Evolutionary conservation across 208 protist genomes (phyloP).

Genomic region (Trypanosoma boissoni): DNA sequence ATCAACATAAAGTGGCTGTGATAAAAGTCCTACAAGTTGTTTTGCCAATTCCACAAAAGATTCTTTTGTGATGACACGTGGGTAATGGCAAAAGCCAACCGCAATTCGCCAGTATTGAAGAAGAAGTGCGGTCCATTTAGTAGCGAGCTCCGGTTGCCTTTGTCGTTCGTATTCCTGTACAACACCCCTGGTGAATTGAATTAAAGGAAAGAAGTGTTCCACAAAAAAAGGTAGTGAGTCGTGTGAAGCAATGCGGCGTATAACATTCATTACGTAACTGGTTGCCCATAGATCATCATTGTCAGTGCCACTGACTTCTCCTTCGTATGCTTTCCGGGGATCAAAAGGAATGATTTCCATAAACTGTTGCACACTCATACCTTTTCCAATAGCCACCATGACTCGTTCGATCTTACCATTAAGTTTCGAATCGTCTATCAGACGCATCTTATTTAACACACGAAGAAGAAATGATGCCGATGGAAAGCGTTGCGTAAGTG

Average conservation of each 20-base stretch:
- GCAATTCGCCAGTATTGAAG: slow-evolving; percentile 77
- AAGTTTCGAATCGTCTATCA: slow-evolving; percentile 70
- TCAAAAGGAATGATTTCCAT: slow-evolving; percentile 72
- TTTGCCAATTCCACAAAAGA: slow-evolving; percentile 79
- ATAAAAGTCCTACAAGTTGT: slow-evolving; percentile 74
- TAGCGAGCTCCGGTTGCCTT: slow-evolving; percentile 40
- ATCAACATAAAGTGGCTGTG: slow-evolving; percentile 53
- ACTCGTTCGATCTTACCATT: slow-evolving; percentile 75
- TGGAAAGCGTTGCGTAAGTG: slow-evolving; percentile 63
- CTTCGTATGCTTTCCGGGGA: slow-evolving; percentile 47
- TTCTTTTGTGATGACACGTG: slow-evolving; percentile 56
- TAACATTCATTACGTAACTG: slow-evolving; percentile 77
- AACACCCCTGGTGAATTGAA: slow-evolving; percentile 61
- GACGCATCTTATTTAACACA: slow-evolving; percentile 84
- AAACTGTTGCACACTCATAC: slow-evolving; percentile 79
- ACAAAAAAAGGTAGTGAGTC: slow-evolving; percentile 82
- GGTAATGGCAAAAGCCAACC: slow-evolving; percentile 82
- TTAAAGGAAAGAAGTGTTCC: slow-evolving; percentile 71
- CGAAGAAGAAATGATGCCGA: slow-evolving; percentile 63
- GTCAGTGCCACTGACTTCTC: slow-evolving; percentile 31
- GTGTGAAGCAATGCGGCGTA: slow-evolving; percentile 72
- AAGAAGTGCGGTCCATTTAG: slow-evolving; percentile 63
- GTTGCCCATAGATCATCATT: slow-evolving; percentile 52
- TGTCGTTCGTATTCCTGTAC: slow-evolving; percentile 52
- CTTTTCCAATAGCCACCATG: slow-evolving; percentile 65